Evolutionary conservation across 164 flowering plant species (phyloP).

Genomic region (Tetracentron sinense): DNA sequence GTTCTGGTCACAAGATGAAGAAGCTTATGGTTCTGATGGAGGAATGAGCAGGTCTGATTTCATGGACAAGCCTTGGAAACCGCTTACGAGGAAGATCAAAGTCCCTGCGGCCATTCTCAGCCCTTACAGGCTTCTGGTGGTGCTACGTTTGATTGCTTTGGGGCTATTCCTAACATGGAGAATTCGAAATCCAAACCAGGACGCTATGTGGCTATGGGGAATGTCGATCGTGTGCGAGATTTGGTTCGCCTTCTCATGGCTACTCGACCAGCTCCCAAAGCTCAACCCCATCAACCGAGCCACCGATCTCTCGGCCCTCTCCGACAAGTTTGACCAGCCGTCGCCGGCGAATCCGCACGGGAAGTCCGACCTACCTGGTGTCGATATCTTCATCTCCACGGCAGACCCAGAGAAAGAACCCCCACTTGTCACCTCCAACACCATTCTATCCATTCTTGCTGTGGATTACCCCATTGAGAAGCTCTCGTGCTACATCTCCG

Average conservation of each 20-base stretch:
- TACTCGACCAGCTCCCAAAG: constrained; percentile 50
- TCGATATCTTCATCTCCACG: constrained; percentile 49
- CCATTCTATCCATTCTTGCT: constrained; percentile 57
- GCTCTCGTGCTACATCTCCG: constrained; percentile 60
- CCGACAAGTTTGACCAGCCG: constrained; percentile 41
- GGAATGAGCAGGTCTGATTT: constrained; percentile 42
- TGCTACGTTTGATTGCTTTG: constrained; percentile 27
- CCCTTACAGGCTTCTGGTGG: constrained; percentile 57
- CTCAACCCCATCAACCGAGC: constrained; percentile 46
- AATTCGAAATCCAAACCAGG: constrained; percentile 35
- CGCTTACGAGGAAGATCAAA: constrained; percentile 46
- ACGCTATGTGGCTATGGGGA: constrained; percentile 55
- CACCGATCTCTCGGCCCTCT: constrained; percentile 39
- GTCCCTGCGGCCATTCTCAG: constrained; percentile 43
- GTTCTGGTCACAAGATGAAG: constrained; percentile 35
- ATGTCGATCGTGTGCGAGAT: constrained; percentile 44
- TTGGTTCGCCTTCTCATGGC: constrained; percentile 58
- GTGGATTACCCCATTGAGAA: constrained; percentile 66
- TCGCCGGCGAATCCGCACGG: constrained; percentile 40
- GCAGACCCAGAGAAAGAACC: constrained; percentile 75
- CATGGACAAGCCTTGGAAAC: constrained; percentile 68
- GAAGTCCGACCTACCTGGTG: constrained; percentile 48
- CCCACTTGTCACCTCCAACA: constrained; percentile 62
- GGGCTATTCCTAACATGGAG: constrained; percentile 38
- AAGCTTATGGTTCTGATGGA: constrained; percentile 16